Conservation (phyloP, 345 rosid genomes). For the Leavenworthia alabamica region DNA sequence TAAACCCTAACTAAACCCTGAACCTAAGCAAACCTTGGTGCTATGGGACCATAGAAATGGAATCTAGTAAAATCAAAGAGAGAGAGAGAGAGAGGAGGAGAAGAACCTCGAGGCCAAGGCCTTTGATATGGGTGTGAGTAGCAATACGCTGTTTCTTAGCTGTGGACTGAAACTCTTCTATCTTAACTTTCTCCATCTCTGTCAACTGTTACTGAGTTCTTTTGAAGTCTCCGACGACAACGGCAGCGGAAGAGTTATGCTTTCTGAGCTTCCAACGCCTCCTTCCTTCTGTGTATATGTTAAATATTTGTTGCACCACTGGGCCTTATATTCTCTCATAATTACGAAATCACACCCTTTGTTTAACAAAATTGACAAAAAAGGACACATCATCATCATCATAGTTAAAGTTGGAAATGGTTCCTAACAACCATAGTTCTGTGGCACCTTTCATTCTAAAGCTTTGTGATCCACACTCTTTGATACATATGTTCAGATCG, state of each 20-base stretch:
- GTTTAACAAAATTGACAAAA: too few relatives aligned
- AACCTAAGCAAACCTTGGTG: constrained; percentile 12
- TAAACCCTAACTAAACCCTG: constrained; percentile 13
- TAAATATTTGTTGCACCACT: background rate
- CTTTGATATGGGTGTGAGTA: constrained; percentile 95
- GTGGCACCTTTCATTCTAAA: too few relatives aligned
- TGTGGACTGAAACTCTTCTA: constrained; percentile 93
- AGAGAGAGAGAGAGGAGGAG: constrained; percentile 16
- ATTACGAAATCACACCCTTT: background rate
- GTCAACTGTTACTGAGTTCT: background rate
- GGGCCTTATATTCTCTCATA: background rate
- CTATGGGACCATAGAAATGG: background rate
- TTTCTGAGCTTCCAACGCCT: background rate
- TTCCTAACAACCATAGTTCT: too few relatives aligned
- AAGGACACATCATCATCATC: too few relatives aligned
- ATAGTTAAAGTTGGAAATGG: too few relatives aligned
- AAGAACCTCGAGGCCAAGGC: constrained; percentile 90
- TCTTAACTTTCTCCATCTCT: constrained; percentile 62
- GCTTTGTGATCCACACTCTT: too few relatives aligned
- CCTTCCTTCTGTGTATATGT: background rate
- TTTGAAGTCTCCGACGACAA: background rate
- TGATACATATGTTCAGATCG: too few relatives aligned
- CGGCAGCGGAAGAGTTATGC: constrained; percentile 8
- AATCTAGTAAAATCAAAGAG: background rate
- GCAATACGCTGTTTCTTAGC: constrained; percentile 95